Percentiles rank a stretch among this genome's conserved stretches.
phyloP scores from a whole-genome alignment of 2,329 filamentous ascomycete species.

The Mycogone perniciosa region DNA sequence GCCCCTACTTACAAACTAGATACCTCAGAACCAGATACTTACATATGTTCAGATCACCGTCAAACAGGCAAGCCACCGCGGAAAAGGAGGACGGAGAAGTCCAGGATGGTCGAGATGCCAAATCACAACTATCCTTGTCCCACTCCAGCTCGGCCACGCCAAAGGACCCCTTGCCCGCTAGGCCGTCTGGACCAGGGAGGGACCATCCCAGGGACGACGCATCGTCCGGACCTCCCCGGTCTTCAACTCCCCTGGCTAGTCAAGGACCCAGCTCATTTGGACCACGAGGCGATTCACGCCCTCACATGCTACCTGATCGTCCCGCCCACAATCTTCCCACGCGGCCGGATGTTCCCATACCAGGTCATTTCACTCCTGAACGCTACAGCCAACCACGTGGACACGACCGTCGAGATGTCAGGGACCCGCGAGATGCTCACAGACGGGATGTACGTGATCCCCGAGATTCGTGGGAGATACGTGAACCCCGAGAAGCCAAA shows the following conservation, averaged over 20 bases:
- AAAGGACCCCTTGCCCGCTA: conserved; percentile 31
- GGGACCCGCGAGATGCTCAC: conserved; percentile 24
- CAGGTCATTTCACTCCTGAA: conserved; percentile 40
- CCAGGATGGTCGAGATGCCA: conserved; percentile 46
- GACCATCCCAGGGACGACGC: conserved; percentile 23
- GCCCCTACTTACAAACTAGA: conserved; percentile 13
- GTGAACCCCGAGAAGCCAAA: conserved; percentile 25
- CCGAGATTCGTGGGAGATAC: conserved; percentile 25
- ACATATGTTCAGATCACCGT: conserved; percentile 14
- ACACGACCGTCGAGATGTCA: conserved; percentile 34
- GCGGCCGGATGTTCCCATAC: conserved; percentile 52
- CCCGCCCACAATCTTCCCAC: conserved; percentile 43
- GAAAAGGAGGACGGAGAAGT: conserved; percentile 71
- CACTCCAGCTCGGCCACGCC: conserved; percentile 8
- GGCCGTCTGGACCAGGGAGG: conserved; percentile 21
- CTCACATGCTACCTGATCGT: conserved; percentile 32
- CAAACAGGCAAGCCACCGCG: conserved; percentile 19
- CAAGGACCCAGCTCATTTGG: conserved; percentile 15
- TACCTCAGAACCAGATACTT: conserved; percentile 11
- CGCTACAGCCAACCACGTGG: conserved; percentile 37
- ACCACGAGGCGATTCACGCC: conserved; percentile 23
- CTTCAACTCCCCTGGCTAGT: conserved; percentile 22
- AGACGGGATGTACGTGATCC: conserved; percentile 26
- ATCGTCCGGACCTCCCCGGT: conserved; percentile 17
- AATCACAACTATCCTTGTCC: conserved; percentile 10